These are phyloP conservation scores for Lactarius indigo DNA, from an alignment of 768 basidiomycete species.

Conservation along the genomic window DNA sequence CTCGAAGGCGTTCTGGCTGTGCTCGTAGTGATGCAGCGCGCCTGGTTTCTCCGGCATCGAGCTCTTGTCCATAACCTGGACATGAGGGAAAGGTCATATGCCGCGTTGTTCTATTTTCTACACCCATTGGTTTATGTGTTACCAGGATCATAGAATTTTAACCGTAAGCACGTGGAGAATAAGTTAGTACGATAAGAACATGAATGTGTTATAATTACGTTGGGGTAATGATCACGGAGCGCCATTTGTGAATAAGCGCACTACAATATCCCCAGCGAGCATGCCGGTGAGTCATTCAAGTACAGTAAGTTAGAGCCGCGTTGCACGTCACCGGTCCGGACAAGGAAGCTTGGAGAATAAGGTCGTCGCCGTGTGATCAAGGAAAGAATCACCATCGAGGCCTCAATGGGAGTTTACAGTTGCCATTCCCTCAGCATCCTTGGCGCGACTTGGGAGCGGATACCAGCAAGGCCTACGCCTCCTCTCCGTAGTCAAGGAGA, in stretches of 20 bases:
- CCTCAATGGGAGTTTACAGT: neutral
- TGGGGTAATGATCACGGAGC: neutral
- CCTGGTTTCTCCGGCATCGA: neutral
- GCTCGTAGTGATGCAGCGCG: neutral
- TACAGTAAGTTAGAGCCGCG: neutral
- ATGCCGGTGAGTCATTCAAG: neutral
- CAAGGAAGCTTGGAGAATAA: neutral
- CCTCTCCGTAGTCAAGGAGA: neutral
- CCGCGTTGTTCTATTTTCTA: neutral
- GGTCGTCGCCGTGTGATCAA: neutral
- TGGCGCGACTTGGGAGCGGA: neutral
- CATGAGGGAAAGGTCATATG: too few species aligned
- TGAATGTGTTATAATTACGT: neutral
- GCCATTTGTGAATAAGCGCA: neutral
- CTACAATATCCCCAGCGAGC: neutral
- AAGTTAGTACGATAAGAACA: too few species aligned
- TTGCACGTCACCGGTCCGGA: neutral
- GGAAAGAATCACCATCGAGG: neutral
- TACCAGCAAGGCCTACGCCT: neutral
- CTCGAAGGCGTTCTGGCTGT: neutral
- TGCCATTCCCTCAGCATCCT: neutral
- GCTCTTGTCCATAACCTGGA: neutral
- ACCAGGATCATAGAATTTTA: neutral
- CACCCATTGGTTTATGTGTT: neutral
- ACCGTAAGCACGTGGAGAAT: neutral